Evolutionary conservation across 1,284 basidiomycete genomes (phyloP), one percentile per base, ranked within the genome.

Genomic region (Trametes versicolor): DNA sequence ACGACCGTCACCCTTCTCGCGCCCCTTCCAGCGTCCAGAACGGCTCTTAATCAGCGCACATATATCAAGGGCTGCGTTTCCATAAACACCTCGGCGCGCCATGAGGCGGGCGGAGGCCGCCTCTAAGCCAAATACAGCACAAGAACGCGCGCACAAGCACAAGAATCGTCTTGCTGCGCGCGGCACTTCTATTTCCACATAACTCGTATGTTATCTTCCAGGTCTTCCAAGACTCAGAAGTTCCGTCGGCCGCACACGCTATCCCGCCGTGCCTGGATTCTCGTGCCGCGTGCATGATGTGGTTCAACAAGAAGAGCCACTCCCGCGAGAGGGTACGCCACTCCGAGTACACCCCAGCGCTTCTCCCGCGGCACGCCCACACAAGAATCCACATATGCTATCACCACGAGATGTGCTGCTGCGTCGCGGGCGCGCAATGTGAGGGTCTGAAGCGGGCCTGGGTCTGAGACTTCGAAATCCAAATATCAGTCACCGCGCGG

Each of bases 331-430:
- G 19, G 6, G 19, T 7, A 7, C 15, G 41, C 17, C 29, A 15
- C 10, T 10, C 17, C 25, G 9, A 15, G 23, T 13, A 17, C 27
- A 25, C 25, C 5, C 21, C 48, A 1, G 57, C 57, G 57, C 37
- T 58, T 58, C 57, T 58, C 34, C 57, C 57, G 57, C 57, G 57
- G 36, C 37, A 34, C 36, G 36, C 23, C 23, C 41, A 43, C 41
- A 43, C 41, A 43, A 17, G 43, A 21, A 47, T 43, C 55, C 27
- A 47, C n/a, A 57, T 47, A 57, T 25, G 21, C 7, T 8, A 32
- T 32, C 29, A 32, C 29, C 29, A 4, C 4, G 29, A 27, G 21
- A 9, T 27, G 6, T 9, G 23, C 8, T 8, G 15, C 8, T 19
- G 21, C 1, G 48, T 32, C 29, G 4, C 10, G 48, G 15, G 27